Evolutionary conservation across 1,284 basidiomycete genomes (phyloP).

Genomic region (Xerocomus alliaceus): DNA sequence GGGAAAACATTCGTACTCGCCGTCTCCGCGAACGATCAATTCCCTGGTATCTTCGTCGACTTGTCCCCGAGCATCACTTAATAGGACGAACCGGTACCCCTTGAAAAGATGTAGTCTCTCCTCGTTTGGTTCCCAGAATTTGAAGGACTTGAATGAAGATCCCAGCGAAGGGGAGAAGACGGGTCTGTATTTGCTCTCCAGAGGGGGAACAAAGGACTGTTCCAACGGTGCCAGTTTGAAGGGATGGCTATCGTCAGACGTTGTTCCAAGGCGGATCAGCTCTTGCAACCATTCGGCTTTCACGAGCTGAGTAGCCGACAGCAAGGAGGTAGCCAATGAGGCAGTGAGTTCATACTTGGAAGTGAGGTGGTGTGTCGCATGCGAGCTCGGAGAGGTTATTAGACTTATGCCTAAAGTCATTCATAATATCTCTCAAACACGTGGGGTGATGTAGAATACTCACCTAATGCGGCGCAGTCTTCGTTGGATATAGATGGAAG

Average conservation of each 20-base stretch:
- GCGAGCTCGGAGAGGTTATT: constrained; percentile 48
- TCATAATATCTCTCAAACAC: not conserved
- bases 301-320: constrained; percentile 61
- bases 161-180: constrained; percentile 57
- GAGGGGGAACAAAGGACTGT: constrained; percentile 55
- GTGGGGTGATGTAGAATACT: constrained; percentile 7
- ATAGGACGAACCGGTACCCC: constrained; percentile 61
- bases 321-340: constrained; percentile 58
- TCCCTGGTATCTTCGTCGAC: constrained; percentile 55
- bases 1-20: constrained; percentile 64
- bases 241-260: constrained; percentile 43
- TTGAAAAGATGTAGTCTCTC: constrained; percentile 60
- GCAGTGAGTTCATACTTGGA: constrained; percentile 56
- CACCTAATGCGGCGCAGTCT: constrained; percentile 64
- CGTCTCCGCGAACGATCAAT: constrained; percentile 60
- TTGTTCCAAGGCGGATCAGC: constrained; percentile 54
- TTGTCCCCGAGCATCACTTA: constrained; percentile 60
- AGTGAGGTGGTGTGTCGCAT: constrained; percentile 68
- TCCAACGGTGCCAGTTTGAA: constrained; percentile 53
- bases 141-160: constrained; percentile 54
- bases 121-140: constrained; percentile 70
- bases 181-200: constrained; percentile 62
- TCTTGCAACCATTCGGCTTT: constrained; percentile 69
- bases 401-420: constrained; percentile 55
- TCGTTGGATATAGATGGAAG: constrained; percentile 43